Base-by-base conservation (phyloP, 2,329 filamentous ascomycete genomes). In the Dactylellina haptotyla region DNA sequence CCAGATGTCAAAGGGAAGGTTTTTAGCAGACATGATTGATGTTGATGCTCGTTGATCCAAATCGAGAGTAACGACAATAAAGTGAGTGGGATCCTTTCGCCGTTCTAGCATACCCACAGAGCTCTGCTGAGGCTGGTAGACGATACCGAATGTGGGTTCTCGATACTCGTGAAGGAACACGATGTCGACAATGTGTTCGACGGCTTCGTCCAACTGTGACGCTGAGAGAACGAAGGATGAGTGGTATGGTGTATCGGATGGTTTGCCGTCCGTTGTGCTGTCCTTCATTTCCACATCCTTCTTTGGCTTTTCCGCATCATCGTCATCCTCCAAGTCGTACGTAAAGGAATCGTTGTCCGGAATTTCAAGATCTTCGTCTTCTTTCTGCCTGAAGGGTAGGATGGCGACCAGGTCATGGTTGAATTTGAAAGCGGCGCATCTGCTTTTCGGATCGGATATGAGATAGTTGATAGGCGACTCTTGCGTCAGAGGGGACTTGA, bases 91-190 rank as follows among this genome's bases (percentile, higher is more conserved):
- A 80, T 99, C 95, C 79, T 90, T 95, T 76, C 92, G 87, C 18
- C 65, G 69, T 23, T 76, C 77, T 25, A 89, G 82, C 59, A 98
- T 84, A 2, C 91, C 89, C 63, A 86, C 85, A n/a, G 93, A 93
- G 12, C 89, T 87, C 34, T 89, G 85, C 75, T 87, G 84, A 58
- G 88, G 89, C 1, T 93, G 91, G 50, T 92, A 95, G 43, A 99
- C 84, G 73, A 99, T 93, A 65, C 94, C 95, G 82, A 99, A 97
- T 0, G 95, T 99, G 10, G 95, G 94, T 81, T 98, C 95, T 80
- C 95, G 89, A 81, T 99, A 99, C 83, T 98, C 94, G 85, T 98
- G 88, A 76, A 99, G 84, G 81, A 99, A 99, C 63, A 91, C 89
- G 79, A 99, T 87, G 80, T 97, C 92, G 79, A 97, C 88, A 53